Evolutionary conservation across 2,329 filamentous ascomycete genomes (phyloP).

Genomic region (Aschersonia sp.): DNA sequence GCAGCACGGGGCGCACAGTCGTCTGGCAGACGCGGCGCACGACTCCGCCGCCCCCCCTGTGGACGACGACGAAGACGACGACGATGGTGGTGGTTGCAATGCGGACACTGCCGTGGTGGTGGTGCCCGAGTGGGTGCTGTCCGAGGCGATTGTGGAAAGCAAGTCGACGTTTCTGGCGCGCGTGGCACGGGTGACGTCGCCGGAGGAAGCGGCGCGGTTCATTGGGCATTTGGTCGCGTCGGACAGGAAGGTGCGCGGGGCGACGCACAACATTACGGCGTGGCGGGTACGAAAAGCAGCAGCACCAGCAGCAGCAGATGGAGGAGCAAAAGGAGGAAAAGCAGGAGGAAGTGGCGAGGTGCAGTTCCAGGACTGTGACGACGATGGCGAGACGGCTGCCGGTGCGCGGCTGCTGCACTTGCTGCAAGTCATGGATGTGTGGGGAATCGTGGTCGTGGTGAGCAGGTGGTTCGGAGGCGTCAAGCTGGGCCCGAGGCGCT

Average conservation of each 20-base stretch:
- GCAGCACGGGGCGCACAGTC: conserved; percentile 3
- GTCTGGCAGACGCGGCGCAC: not conserved
- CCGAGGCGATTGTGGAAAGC: conserved; percentile 60
- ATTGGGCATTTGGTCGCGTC: conserved; percentile 63
- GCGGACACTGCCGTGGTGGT: conserved; percentile 8
- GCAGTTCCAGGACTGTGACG: conserved; percentile 78
- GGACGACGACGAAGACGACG: not conserved
- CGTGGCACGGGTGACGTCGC: conserved; percentile 52
- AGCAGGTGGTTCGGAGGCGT: conserved; percentile 92
- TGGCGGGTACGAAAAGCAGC: conserved; percentile 54
- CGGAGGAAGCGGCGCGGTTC: conserved; percentile 54
- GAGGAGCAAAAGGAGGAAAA: conserved; percentile 14
- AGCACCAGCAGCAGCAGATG: no score
- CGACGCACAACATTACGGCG: conserved; percentile 90
- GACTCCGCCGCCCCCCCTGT: not conserved
- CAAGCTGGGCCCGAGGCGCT: conserved; percentile 75
- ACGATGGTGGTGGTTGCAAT: not conserved
- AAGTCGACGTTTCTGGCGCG: conserved; percentile 82
- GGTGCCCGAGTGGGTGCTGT: conserved; percentile 53
- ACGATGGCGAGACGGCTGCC: conserved; percentile 90
- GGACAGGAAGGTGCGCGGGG: conserved; percentile 72
- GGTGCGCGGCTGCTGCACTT: conserved; percentile 74
- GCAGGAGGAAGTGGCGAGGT: not conserved
- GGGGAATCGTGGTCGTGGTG: conserved; percentile 86
- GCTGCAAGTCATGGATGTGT: conserved; percentile 88